phyloP scores from a whole-genome alignment of 208 protist species.

The Endotrypanum monterogeii region DNA sequence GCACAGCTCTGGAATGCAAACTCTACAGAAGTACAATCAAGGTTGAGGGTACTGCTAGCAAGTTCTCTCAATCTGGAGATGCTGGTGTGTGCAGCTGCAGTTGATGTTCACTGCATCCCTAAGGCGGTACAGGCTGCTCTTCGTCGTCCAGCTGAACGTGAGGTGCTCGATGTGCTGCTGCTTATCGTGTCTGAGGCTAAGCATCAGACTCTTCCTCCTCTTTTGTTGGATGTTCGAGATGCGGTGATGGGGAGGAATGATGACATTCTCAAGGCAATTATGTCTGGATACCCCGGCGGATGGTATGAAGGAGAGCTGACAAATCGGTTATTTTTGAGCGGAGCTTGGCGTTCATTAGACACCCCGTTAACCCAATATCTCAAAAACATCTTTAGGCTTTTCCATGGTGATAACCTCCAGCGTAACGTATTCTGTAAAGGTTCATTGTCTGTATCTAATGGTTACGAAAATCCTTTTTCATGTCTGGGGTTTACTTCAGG shows the following conservation, averaged over 20 bases:
- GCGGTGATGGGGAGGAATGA: slow-evolving; percentile 1
- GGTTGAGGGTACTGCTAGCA: not conserved
- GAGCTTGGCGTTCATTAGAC: not conserved
- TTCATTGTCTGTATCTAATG: not conserved
- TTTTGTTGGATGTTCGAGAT: not conserved
- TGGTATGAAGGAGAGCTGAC: slow-evolving; percentile 7
- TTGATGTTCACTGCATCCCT: slow-evolving; percentile 9
- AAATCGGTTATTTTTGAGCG: not conserved
- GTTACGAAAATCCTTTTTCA: not conserved
- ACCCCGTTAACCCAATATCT: not conserved
- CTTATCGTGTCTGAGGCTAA: slow-evolving; percentile 8
- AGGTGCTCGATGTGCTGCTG: slow-evolving; percentile 10
- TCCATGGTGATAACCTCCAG: not conserved
- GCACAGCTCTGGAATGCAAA: slow-evolving; percentile 15
- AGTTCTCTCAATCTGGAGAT: not conserved
- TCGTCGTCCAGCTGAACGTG: not conserved
- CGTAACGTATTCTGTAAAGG: not conserved
- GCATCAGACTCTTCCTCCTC: not conserved
- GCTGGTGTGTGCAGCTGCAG: slow-evolving; percentile 12
- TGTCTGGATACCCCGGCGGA: slow-evolving; percentile 7
- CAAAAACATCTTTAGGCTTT: not conserved
- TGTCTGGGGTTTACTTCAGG: not conserved
- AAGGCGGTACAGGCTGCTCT: slow-evolving; percentile 9
- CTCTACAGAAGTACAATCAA: not conserved
- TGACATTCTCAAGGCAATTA: slow-evolving; percentile 2